phyloP scores from a whole-genome alignment of 176 grass and related monocot genomes.

The Alloteropsis semialata region DNA sequence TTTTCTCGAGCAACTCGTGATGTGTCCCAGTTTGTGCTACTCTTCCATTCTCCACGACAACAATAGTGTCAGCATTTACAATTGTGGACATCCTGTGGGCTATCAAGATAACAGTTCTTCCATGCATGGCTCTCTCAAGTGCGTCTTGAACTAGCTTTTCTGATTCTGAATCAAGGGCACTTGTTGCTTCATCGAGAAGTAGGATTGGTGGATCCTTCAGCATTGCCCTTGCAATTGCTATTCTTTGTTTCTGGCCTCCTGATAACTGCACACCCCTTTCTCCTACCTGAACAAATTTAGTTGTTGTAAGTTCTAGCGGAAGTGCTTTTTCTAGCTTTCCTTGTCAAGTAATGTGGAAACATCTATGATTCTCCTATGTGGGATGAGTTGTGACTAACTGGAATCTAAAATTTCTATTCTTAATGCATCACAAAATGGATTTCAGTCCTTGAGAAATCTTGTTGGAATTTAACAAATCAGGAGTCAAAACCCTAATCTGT shows the following conservation, averaged over 20 bases:
- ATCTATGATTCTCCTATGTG: conserved; percentile 4
- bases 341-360: neutral
- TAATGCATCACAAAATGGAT: neutral
- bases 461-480: neutral
- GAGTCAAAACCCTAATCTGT: neutral
- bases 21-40: conserved; percentile 58
- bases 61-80: conserved; percentile 54
- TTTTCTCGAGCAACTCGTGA: conserved; percentile 48
- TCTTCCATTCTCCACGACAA: conserved; percentile 58
- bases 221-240: conserved; percentile 65
- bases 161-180: conserved; percentile 73
- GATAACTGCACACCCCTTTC: conserved; percentile 60
- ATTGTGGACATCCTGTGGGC: conserved; percentile 70
- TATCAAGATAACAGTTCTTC: conserved; percentile 62
- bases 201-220: conserved; percentile 66
- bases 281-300: conserved; percentile 48
- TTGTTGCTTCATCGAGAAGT: conserved; percentile 71
- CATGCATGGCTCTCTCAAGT: conserved; percentile 45
- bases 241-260: conserved; percentile 69
- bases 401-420: neutral
- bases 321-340: neutral
- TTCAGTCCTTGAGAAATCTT: conserved; percentile 12
- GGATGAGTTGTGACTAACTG: neutral
- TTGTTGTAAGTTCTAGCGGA: neutral
- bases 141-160: conserved; percentile 66